Evolutionary conservation across 164 flowering plant species (phyloP), one percentile per base, ranked within the genome.

Genomic region (Echeveria elegans): DNA sequence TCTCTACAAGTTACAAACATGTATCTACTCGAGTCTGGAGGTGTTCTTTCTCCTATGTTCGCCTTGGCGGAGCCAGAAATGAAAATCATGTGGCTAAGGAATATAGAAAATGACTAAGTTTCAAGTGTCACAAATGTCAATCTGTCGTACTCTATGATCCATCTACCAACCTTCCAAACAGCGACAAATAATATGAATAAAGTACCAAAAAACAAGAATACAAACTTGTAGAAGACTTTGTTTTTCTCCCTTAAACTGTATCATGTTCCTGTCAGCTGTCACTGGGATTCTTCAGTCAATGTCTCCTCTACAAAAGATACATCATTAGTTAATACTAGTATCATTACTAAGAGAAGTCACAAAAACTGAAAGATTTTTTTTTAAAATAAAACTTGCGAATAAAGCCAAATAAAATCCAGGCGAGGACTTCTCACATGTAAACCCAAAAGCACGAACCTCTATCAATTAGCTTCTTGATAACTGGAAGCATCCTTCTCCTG

Each of bases 211-310:
- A n/a, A 32, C 11, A 14, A 38, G 41, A 43, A 15, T 43, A 43
- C 0, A 15, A 1, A 11, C 11, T 12, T 40, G 45, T 11, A 40
- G 45, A 40, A 7, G 8, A 40, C 2, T 7, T 40, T 40, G n/a
- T 23, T 28, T 45, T 29, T 15, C 2, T 50, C 37, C 1, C 34
- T 77, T 34, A 85, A 66, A 0, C 82, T 65, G 50, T 58, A 81
- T 68, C 92, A 79, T 0, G 96, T 89, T 15, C n/a, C n/a, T n/a
- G n/a, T n/a, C n/a, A n/a, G 85, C 23, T 0, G 92, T 84, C 15
- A 89, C 90, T 6, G 92, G 96, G 31, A 89, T 72, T 81, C 89
- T 82, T 23, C 88, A 89, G 69, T 89, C 96, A 0, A 80, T 78
- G 34, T 89, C 96, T 30, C 92, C 96, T 56, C 96, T 86, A 73